A percentile compares a stretch with the other conserved stretches of the same genome.
Conservation (phyloP, 1,139 yeast species). For the Pichia sp. region DNA sequence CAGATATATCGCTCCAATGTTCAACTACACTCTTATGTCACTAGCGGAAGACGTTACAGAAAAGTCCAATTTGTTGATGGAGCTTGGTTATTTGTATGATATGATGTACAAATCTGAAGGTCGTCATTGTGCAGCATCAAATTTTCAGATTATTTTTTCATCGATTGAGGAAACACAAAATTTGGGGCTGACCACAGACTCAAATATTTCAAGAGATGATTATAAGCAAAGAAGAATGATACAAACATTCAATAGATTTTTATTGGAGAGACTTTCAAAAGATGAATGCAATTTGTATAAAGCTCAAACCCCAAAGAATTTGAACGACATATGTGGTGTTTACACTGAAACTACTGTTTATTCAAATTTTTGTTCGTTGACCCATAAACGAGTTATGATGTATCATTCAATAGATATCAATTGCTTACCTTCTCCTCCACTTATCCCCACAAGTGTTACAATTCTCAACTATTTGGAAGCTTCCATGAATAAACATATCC, state of each 20-base stretch:
- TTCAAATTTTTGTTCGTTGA: slow-evolving; percentile 28
- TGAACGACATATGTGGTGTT: slow-evolving; percentile 41
- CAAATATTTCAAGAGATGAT: slow-evolving; percentile 33
- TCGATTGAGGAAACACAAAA: slow-evolving; percentile 44
- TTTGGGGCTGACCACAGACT: slow-evolving; percentile 51
- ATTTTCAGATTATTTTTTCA: slow-evolving; percentile 55
- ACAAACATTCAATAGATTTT: slow-evolving; percentile 56
- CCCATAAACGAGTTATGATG: slow-evolving; percentile 24
- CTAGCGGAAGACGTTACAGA: slow-evolving; percentile 59
- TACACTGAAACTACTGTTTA: slow-evolving; percentile 38
- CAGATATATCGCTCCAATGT: slow-evolving; percentile 69
- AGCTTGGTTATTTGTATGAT: slow-evolving; percentile 83
- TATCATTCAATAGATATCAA: slow-evolving; percentile 31
- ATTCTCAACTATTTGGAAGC: slow-evolving; percentile 55
- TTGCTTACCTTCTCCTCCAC: slow-evolving; percentile 25
- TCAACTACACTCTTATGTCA: slow-evolving; percentile 56
- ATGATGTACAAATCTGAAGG: slow-evolving; percentile 85
- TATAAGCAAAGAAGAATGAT: slow-evolving; percentile 36
- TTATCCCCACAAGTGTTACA: slow-evolving; percentile 27
- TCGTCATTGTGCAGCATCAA: slow-evolving; percentile 63
- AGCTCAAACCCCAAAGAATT: slow-evolving; percentile 20
- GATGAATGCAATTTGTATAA: slow-evolving; percentile 42
- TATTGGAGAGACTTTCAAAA: slow-evolving; percentile 45
- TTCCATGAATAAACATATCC: slow-evolving; percentile 49
- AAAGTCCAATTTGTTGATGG: slow-evolving; percentile 58